Conservation (phyloP, 805 yeast genomes). For the Dipodascus geniculatus region DNA sequence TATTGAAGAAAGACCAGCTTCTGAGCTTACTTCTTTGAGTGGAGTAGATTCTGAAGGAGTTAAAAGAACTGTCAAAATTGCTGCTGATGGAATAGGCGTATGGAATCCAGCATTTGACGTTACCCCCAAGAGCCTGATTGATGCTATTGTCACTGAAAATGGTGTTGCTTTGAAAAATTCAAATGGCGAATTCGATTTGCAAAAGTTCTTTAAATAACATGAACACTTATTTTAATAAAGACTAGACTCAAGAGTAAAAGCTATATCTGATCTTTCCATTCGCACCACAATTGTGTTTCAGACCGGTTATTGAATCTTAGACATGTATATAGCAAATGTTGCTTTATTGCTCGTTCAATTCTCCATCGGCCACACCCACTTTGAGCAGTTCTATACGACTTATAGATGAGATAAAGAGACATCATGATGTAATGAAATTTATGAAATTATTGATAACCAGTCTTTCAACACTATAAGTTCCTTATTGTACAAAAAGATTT, state of each 20-base stretch:
- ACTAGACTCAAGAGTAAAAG: no score
- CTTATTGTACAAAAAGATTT: no score
- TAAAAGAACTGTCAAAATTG: conserved; percentile 51
- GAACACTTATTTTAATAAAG: no score
- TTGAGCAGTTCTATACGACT: no score
- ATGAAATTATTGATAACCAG: no score
- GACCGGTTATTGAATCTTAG: background rate
- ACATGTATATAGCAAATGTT: background rate
- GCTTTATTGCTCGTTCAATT: no score
- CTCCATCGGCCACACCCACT: no score
- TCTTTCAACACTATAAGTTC: no score
- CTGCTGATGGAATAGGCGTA: conserved; percentile 73
- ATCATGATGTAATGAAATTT: no score
- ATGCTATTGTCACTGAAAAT: conserved; percentile 81
- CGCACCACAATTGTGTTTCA: no score
- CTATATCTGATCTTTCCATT: no score
- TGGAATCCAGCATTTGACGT: conserved; percentile 98
- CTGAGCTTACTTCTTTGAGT: conserved; percentile 63
- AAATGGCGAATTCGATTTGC: conserved; percentile 40
- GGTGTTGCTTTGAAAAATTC: conserved; percentile 40
- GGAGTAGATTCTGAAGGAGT: conserved; percentile 34
- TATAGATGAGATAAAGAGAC: no score
- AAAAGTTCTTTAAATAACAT: conserved; percentile 5
- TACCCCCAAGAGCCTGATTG: conserved; percentile 73
- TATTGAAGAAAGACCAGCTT: conserved; percentile 78